These are phyloP conservation scores for Pythium apleroticum DNA, from an alignment of 352 stramenopile species.

Conservation along the genomic window DNA sequence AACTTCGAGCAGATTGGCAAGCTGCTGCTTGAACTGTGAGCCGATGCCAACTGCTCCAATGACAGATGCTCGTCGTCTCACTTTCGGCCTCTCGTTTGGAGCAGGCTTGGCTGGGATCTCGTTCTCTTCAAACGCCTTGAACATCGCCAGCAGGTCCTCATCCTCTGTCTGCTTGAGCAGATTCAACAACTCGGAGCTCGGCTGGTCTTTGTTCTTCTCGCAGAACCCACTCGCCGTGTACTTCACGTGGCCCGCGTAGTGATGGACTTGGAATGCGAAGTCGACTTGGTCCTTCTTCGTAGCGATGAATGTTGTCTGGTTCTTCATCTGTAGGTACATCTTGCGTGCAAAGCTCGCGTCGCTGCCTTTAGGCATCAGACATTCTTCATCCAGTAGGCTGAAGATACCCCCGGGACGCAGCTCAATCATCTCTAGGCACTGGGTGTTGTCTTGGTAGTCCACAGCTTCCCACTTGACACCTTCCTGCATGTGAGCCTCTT, in stretches of 20 bases:
- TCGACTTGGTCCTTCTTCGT: conserved; percentile 69
- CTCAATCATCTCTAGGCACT: conserved; percentile 84
- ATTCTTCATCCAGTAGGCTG: conserved; percentile 85
- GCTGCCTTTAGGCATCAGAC: conserved; percentile 74
- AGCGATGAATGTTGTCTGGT: conserved; percentile 58
- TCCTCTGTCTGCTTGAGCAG: conserved; percentile 67
- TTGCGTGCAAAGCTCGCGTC: conserved; percentile 75
- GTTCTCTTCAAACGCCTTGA: conserved; percentile 67
- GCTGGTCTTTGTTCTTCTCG: conserved; percentile 89
- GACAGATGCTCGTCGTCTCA: conserved; percentile 65
- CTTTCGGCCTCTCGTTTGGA: conserved; percentile 42
- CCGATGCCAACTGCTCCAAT: conserved; percentile 78
- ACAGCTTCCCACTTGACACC: conserved; percentile 69
- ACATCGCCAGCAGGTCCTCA: conserved; percentile 54
- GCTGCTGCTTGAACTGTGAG: conserved; percentile 93
- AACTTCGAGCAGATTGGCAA: conserved; percentile 90
- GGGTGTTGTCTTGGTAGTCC: conserved; percentile 72
- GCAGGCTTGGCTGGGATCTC: conserved; percentile 27
- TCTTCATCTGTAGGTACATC: conserved; percentile 66
- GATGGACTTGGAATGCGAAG: conserved; percentile 71
- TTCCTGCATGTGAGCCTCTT: conserved; percentile 73
- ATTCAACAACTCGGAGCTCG: conserved; percentile 70
- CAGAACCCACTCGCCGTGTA: conserved; percentile 81
- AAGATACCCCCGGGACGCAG: conserved; percentile 77
- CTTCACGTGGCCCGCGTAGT: conserved; percentile 78